These are phyloP conservation scores for Monilinia vaccinii-corymbosi DNA, from an alignment of 2,329 filamentous ascomycete species.

Conservation along the genomic window DNA sequence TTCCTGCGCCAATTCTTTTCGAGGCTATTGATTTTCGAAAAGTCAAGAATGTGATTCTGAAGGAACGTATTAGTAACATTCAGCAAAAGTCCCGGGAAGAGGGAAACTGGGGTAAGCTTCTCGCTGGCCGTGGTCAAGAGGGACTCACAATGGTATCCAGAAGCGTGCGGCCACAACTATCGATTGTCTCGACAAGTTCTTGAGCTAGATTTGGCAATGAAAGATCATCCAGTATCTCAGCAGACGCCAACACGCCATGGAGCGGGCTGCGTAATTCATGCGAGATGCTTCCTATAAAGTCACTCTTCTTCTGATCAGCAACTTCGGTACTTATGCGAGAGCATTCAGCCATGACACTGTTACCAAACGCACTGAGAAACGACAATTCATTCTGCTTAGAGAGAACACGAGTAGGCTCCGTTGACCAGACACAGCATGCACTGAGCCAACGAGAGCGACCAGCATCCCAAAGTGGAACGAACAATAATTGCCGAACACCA, in stretches of 20 bases:
- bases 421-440: conserved; percentile 39
- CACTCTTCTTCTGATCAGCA: conserved; percentile 44
- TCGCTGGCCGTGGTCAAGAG: background rate
- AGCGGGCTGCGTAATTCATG: conserved; percentile 33
- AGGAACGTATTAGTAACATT: background rate
- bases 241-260: conserved; percentile 46
- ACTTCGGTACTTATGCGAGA: conserved; percentile 44
- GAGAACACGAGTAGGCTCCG: conserved; percentile 29
- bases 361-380: conserved; percentile 36
- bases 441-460: conserved; percentile 40
- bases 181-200: conserved; percentile 30
- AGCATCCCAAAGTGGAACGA: conserved; percentile 42
- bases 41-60: conserved; percentile 35
- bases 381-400: conserved; percentile 32
- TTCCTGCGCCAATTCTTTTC: conserved; percentile 28
- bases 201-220: conserved; percentile 25
- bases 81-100: background rate
- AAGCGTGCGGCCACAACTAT: conserved; percentile 32
- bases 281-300: conserved; percentile 50
- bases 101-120: background rate
- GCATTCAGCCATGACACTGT: conserved; percentile 46
- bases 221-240: conserved; percentile 41
- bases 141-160: conserved; percentile 31
- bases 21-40: conserved; percentile 32
- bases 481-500: conserved; percentile 37